Evolutionary conservation across 75 land plant species (phyloP).

Genomic region (Cunninghamia lanceolata): DNA sequence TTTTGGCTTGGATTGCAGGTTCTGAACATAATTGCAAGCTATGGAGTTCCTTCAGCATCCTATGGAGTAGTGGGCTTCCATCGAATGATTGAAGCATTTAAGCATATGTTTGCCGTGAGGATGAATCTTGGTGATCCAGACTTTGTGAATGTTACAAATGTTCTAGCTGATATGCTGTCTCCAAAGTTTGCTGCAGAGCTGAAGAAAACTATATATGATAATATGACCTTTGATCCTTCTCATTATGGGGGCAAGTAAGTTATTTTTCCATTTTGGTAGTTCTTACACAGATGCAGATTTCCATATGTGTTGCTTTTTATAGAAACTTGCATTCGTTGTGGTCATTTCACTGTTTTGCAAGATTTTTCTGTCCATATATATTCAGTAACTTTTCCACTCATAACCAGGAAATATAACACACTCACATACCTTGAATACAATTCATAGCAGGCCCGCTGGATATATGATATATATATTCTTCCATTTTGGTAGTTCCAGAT

Average conservation of each 20-base stretch:
- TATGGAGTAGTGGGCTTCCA: conserved; percentile 58
- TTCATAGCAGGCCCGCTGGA: background rate
- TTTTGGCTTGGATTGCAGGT: conserved; percentile 34
- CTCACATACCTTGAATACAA: background rate
- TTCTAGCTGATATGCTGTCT: conserved; percentile 69
- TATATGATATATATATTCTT: too few species aligned
- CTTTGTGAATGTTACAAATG: conserved; percentile 49
- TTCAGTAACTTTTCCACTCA: background rate
- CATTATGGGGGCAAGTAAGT: too few species aligned
- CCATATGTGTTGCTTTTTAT: conserved; percentile 5
- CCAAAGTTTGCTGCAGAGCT: conserved; percentile 61
- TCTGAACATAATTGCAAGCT: conserved; percentile 64
- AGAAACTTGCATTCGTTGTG: background rate
- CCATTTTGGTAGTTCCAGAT: too few species aligned
- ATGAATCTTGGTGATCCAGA: conserved; percentile 90
- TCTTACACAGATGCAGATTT: background rate
- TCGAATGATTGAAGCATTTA: conserved; percentile 75
- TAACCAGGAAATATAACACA: background rate
- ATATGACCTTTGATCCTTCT: conserved; percentile 54
- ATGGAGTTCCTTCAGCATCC: too few species aligned
- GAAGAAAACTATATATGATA: conserved; percentile 61
- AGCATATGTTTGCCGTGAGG: conserved; percentile 73
- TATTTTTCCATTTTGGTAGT: too few species aligned
- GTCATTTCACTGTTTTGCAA: background rate
- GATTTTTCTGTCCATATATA: too few species aligned